phyloP scores from a whole-genome alignment of 768 basidiomycete genomes.

The Tubosaeta brunneosetosa region DNA sequence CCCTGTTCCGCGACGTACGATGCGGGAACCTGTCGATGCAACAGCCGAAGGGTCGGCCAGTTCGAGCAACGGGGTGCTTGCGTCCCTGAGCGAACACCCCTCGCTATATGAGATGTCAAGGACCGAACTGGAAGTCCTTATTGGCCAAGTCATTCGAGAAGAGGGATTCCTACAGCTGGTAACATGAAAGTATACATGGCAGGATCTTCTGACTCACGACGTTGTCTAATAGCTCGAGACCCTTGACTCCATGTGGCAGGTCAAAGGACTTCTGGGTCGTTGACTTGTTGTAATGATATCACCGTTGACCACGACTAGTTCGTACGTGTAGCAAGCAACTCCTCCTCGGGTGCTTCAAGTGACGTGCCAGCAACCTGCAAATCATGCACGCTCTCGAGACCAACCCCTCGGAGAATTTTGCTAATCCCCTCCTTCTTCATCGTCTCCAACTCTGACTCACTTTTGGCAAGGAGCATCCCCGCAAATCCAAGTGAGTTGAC shows the following conservation, averaged over 20 bases:
- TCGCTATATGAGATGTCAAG: conserved; percentile 52
- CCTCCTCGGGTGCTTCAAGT: conserved; percentile 30
- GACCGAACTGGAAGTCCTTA: conserved; percentile 49
- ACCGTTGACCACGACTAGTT: not conserved
- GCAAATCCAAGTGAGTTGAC: conserved; percentile 89
- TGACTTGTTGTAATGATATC: conserved; percentile 4
- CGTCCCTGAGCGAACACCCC: conserved; percentile 41
- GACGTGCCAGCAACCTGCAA: conserved; percentile 51
- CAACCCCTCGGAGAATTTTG: conserved; percentile 62
- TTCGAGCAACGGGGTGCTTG: conserved; percentile 21
- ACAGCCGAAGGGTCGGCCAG: conserved; percentile 1
- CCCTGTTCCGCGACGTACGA: conserved; percentile 20
- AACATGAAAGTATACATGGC: conserved; percentile 15
- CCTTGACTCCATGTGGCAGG: conserved; percentile 50
- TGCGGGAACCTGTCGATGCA: conserved; percentile 4
- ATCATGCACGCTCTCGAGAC: conserved; percentile 63
- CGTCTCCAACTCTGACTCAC: conserved; percentile 65
- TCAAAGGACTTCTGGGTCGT: conserved; percentile 36
- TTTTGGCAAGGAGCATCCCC: conserved; percentile 85
- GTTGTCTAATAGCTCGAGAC: conserved; percentile 43
- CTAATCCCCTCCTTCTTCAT: conserved; percentile 61
- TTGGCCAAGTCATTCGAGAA: conserved; percentile 62
- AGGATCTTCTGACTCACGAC: conserved; percentile 9
- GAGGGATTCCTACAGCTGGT: conserved; percentile 79
- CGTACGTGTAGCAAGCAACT: not conserved